Base-by-base conservation (phyloP, 2,329 filamentous ascomycete species). In the Thielaviopsis populi region DNA sequence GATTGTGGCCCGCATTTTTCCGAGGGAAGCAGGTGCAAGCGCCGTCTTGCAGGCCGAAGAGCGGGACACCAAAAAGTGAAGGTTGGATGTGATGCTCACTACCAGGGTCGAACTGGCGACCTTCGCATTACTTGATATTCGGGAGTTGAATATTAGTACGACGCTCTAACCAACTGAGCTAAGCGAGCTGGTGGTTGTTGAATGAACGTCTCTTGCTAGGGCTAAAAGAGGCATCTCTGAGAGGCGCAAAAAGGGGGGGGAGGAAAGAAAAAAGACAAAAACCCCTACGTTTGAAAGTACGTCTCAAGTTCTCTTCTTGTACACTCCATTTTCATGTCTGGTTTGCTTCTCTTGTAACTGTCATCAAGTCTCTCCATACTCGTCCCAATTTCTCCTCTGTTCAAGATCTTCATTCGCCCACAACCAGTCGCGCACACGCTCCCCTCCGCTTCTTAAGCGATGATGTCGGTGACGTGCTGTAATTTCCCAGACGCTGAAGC, bases 101-200 rank as follows among this genome's bases (percentile, higher is more conserved):
- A 64, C 63, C 63, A 64, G 63, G 59, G 59, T 64, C 63, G 63
- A 64, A 64, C 63, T 64, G 59, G 63, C 59, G 63, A 64, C 59
- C 33, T 64, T 58, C 46, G 63, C 58, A 56, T 64, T 64, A 61
- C 58, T 50, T 58, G 62, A 48, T 63, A 59, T 63, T 46, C 24
- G 33, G 19, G n/a, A n/a, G 13, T 63, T 7, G 40, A 46, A 63
- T 63, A 63, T 63, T 63, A 63, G 62, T 63, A 63, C 62, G 62
- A 63, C 62, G 62, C 62, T 63, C 62, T 63, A 63, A 63, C 62
- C 62, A 64, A 64, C 62, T 64, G 56, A 64, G 62, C 56, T 60
- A 60, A 64, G 62, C 62, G 56, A 64, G 62, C 62, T 48, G 37
- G 61, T 33, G 42, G 15, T n/a, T 54, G 17, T 54, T 4, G 22